phyloP scores from a whole-genome alignment of 352 stramenopile genomes.

The Globisporangium solare region DNA sequence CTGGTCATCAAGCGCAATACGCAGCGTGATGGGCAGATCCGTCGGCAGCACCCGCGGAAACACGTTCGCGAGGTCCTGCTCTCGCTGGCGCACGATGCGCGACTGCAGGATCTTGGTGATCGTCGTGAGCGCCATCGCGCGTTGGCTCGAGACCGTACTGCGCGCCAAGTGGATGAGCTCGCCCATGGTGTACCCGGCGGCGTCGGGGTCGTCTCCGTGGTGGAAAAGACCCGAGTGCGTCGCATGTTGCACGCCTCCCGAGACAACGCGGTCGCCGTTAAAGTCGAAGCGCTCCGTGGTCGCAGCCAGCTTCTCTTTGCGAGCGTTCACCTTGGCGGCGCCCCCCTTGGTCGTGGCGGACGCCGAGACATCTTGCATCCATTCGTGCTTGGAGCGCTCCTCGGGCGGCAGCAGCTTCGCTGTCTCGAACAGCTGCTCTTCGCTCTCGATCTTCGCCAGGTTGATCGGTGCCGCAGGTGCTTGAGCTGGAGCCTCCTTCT shows the following conservation, averaged over 20 bases:
- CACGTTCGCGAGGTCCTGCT: constrained; percentile 6
- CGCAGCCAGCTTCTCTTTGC: constrained; percentile 17
- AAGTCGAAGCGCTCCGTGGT: constrained; percentile 72
- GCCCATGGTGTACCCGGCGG: constrained; percentile 64
- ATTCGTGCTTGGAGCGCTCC: constrained; percentile 73
- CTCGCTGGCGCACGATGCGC: constrained; percentile 25
- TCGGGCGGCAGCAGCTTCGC: constrained; percentile 44
- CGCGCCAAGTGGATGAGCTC: constrained; percentile 71
- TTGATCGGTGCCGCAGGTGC: constrained; percentile 17
- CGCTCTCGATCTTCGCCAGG: constrained; percentile 49
- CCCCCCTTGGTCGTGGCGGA: constrained; percentile 5
- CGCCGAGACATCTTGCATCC: constrained; percentile 36
- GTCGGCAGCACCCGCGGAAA: constrained; percentile 32
- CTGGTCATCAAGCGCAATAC: constrained; percentile 54
- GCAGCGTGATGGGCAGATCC: constrained; percentile 43
- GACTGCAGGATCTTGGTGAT: constrained; percentile 60
- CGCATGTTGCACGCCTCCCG: constrained; percentile 17
- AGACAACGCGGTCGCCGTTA: constrained; percentile 30
- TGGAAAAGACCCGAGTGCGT: constrained; percentile 73
- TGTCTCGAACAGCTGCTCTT: constrained; percentile 53
- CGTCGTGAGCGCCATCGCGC: constrained; percentile 54
- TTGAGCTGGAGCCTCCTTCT: neutral
- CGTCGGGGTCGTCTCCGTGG: constrained; percentile 69
- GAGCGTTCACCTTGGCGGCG: constrained; percentile 9
- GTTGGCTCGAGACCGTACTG: constrained; percentile 67